Evolutionary conservation across 352 stramenopile genomes (phyloP).

Genomic region (Phytophthora brassicae): DNA sequence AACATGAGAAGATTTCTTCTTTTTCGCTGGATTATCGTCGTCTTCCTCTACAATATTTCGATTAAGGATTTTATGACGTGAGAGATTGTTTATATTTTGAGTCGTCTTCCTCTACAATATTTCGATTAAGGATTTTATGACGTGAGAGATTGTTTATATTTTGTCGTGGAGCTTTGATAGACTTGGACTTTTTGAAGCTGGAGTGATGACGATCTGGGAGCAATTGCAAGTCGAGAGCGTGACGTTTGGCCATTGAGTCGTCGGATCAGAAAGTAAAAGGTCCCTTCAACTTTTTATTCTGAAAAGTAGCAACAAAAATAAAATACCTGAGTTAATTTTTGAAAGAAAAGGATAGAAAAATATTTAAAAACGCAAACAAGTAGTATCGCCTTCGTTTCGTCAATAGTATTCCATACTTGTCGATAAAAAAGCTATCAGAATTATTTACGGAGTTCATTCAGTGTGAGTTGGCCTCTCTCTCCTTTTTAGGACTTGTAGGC

Average conservation of each 20-base stretch:
- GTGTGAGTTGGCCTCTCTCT: no score
- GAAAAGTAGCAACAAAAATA: not conserved
- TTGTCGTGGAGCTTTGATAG: constrained; percentile 12
- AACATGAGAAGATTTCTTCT: not conserved
- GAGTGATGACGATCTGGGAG: constrained; percentile 21
- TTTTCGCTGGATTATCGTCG: not conserved
- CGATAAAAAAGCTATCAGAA: no score
- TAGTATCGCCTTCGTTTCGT: no score
- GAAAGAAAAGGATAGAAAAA: no score
- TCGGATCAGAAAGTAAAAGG: no score
- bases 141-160: not conserved
- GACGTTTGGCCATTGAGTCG: constrained; percentile 29
- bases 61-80: constrained; percentile 5
- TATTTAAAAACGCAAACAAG: no score
- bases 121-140: constrained; percentile 1
- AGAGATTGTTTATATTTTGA: no score
- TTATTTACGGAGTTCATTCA: no score
- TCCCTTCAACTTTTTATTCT: constrained; percentile 17
- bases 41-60: constrained; percentile 2
- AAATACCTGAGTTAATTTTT: no score
- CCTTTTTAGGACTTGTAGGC: no score
- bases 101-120: constrained; percentile 3
- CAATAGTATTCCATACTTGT: no score
- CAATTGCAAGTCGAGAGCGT: constrained; percentile 30
- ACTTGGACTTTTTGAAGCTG: constrained; percentile 19